Base-by-base conservation (phyloP, 805 yeast genomes). In the Wickerhamomyces pijperi region DNA sequence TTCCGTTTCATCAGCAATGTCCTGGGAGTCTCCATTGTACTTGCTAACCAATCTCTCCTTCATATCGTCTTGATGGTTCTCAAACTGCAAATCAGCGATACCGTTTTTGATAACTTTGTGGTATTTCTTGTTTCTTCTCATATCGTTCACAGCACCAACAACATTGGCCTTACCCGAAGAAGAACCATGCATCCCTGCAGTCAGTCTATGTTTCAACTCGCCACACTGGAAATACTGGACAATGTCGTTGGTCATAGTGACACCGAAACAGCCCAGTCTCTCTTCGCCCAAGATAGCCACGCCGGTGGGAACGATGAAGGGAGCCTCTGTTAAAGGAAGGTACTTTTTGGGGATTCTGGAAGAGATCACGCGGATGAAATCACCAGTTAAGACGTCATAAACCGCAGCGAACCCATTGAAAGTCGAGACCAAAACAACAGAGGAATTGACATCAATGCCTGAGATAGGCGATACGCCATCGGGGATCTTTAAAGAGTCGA, bases 181-280 rank as follows among this genome's bases (percentile, higher is more conserved):
- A 21, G 6, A 7, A 21, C 23, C 23, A 21, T n/a, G 23, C 23
- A 21, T 9, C 23, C 6, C 23, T 21, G 23, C 23, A 7, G 23
- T 6, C 9, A 21, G 6, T 21, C 23, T 21, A 21, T 13, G 14
- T 28, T 7, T 15, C 5, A 45, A 13, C 5, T 47, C 45, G 18
- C 58, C 56, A 34, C 47, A 42, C 29, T 47, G 48, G 39, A 52
- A 52, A 34, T 42, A 51, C 18, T 49, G 53, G 4, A 51, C 19
- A n/a, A 47, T 42, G 18, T 46, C 43, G 19, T 43, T 46, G 2
- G 46, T 45, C 14, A 45, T 35, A 3, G 50, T 17, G 3, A 47
- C 15, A 2, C 58, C 58, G 35, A 43, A 34, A 0, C 42, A 36
- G 19, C 44, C 43, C 17, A 46, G 42, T 12, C 36, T 37, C 5